Percentiles rank a stretch among this genome's conserved stretches.
phyloP scores from a whole-genome alignment of 2,329 filamentous ascomycete genomes.

The Aspergillus ustus region DNA sequence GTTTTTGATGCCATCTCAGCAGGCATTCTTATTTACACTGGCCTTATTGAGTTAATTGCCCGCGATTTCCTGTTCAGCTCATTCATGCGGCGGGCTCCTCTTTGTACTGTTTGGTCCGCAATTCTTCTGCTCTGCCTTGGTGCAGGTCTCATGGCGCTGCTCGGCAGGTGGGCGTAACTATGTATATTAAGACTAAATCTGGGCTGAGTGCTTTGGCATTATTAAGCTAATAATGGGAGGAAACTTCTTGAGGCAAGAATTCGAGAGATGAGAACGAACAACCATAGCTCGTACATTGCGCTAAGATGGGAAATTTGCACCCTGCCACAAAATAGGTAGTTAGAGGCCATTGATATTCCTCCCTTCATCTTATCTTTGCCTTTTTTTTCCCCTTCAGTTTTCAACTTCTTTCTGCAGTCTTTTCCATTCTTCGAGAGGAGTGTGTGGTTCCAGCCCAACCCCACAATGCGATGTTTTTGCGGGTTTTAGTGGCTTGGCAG shows the following conservation, averaged over 20 bases:
- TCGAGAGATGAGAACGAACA: not conserved
- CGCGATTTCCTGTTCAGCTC: slow-evolving; percentile 96
- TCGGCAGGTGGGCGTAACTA: slow-evolving; percentile 81
- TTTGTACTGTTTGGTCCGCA: slow-evolving; percentile 64
- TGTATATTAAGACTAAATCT: not conserved
- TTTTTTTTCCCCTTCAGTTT: too few relatives aligned
- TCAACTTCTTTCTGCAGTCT: too few relatives aligned
- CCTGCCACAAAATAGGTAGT: too few relatives aligned
- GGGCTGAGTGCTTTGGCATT: slow-evolving; percentile 1
- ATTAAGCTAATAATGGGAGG: not conserved
- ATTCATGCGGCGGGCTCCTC: slow-evolving; percentile 75
- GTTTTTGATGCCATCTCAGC: slow-evolving; percentile 88
- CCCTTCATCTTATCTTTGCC: not conserved
- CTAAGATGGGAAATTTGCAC: too few relatives aligned
- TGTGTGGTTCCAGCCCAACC: slow-evolving; percentile 1
- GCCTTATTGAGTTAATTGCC: slow-evolving; percentile 88
- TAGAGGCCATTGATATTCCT: not conserved
- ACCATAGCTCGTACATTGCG: too few relatives aligned
- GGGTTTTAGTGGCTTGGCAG: not conserved
- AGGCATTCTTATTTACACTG: slow-evolving; percentile 91
- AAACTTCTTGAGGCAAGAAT: slow-evolving; percentile 1
- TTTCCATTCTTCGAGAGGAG: not conserved
- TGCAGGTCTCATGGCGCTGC: slow-evolving; percentile 75
- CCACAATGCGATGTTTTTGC: slow-evolving; percentile 4
- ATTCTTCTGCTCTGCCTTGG: slow-evolving; percentile 76